phyloP scores from a whole-genome alignment of 2,329 filamentous ascomycete genomes.

The Neofusicoccum sp. region DNA sequence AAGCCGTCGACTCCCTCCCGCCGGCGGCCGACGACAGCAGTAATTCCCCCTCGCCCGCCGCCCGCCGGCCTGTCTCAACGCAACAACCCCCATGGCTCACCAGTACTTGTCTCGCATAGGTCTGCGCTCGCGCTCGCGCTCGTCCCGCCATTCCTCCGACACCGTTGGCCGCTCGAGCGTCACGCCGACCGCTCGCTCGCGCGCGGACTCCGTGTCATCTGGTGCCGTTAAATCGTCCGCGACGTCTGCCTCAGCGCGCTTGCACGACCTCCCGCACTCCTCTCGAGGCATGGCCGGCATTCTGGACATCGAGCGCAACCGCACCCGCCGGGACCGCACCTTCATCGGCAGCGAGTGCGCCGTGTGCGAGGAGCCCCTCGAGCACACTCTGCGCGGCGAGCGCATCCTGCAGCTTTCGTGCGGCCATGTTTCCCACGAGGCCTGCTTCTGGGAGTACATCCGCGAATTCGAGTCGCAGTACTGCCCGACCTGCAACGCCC shows the following conservation, averaged over 20 bases:
- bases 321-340: conserved; percentile 82
- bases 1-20: background rate
- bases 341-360: conserved; percentile 94
- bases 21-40: background rate
- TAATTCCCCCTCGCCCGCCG: conserved; percentile 11
- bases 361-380: conserved; percentile 93
- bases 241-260: conserved; percentile 8
- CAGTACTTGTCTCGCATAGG: conserved; percentile 17
- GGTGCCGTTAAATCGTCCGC: conserved; percentile 14
- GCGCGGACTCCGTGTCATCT: conserved; percentile 16
- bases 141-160: conserved; percentile 11
- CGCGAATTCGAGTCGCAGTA: conserved; percentile 91
- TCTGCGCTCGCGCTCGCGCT: conserved; percentile 17
- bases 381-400: conserved; percentile 92
- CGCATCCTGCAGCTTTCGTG: conserved; percentile 94
- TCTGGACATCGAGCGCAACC: conserved; percentile 73
- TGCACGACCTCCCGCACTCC: conserved; percentile 18
- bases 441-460: conserved; percentile 98
- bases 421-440: conserved; percentile 94
- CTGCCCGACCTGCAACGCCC: conserved; percentile 90
- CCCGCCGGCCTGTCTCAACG: conserved; percentile 1
- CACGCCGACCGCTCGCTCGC: conserved; percentile 13
- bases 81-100: conserved; percentile 19
- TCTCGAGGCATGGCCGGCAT: conserved; percentile 58
- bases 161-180: conserved; percentile 1